Conservation (phyloP, 2,329 filamentous ascomycete species). For the Taxawa tesnikishii region DNA sequence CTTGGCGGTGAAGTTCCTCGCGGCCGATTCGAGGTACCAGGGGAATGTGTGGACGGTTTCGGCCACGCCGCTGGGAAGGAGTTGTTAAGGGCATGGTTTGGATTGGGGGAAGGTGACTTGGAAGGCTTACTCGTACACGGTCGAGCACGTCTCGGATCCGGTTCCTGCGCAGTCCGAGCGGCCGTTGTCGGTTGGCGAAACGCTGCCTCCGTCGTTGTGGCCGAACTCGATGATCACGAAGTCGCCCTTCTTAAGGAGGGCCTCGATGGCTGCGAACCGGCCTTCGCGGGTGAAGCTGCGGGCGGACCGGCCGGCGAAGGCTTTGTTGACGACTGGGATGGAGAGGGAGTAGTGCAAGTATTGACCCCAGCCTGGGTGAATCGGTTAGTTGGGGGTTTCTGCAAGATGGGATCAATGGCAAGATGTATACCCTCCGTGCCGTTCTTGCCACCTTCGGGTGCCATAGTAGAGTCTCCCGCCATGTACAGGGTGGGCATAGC, state of each 20-base stretch:
- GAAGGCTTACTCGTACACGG: slow-evolving; percentile 35
- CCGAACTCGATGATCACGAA: slow-evolving; percentile 61
- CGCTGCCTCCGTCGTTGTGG: slow-evolving; percentile 56
- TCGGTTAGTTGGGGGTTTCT: too few relatives aligned
- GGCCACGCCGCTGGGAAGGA: slow-evolving; percentile 22
- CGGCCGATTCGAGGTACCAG: slow-evolving; percentile 47
- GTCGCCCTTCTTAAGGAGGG: slow-evolving; percentile 43
- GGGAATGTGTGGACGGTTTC: slow-evolving; percentile 51
- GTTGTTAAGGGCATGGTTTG: too few relatives aligned
- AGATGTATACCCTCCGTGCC: slow-evolving; percentile 27
- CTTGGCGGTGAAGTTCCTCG: slow-evolving; percentile 39
- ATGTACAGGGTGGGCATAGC: slow-evolving; percentile 36
- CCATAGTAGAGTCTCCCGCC: slow-evolving; percentile 53
- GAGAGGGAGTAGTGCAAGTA: slow-evolving; percentile 43
- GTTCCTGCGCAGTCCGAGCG: slow-evolving; percentile 47
- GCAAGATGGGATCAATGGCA: too few relatives aligned
- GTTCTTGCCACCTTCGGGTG: slow-evolving; percentile 31
- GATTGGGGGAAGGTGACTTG: not conserved
- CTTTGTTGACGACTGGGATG: slow-evolving; percentile 47
- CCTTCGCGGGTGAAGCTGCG: slow-evolving; percentile 55
- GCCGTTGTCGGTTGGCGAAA: slow-evolving; percentile 45
- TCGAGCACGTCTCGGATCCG: slow-evolving; percentile 41
- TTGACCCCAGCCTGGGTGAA: slow-evolving; percentile 52
- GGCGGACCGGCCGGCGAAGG: slow-evolving; percentile 53
- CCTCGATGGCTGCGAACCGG: slow-evolving; percentile 47